Evolutionary conservation across 176 grass and related monocot genomes (phyloP).

Genomic region (Cymbopogon citratus): DNA sequence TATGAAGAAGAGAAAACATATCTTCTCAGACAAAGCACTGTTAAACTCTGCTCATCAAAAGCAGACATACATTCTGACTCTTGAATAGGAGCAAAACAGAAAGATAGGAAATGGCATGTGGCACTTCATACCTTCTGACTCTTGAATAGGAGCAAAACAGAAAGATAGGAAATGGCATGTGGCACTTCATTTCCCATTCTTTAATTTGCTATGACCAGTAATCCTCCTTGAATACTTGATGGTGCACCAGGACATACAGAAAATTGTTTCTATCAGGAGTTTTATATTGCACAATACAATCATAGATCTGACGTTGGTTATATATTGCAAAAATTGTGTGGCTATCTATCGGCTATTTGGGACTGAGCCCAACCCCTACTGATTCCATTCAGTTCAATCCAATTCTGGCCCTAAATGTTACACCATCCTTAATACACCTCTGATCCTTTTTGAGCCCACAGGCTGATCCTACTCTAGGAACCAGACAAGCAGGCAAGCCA

Average conservation of each 20-base stretch:
- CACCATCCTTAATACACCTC: background rate
- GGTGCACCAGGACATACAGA: background rate
- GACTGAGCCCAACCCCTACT: background rate
- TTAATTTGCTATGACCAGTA: background rate
- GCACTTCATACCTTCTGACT: too few species aligned
- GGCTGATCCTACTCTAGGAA: background rate
- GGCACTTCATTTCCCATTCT: background rate
- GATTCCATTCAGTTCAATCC: background rate
- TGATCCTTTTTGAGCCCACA: background rate
- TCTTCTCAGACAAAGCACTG: background rate
- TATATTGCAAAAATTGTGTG: background rate
- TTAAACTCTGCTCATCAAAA: background rate
- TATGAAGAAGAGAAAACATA: slow-evolving; percentile 1
- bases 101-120: background rate
- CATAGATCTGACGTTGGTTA: background rate
- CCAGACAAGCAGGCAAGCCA: background rate
- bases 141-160: too few species aligned
- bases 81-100: background rate
- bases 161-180: too few species aligned
- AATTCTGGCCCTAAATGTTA: background rate
- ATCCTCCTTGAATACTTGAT: background rate
- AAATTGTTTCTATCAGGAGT: slow-evolving; percentile 2
- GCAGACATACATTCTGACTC: background rate
- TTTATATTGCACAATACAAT: background rate
- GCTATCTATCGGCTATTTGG: background rate